Conservation (phyloP, 2,329 filamentous ascomycete genomes). For the Mycosphaerelloides madeirae region DNA sequence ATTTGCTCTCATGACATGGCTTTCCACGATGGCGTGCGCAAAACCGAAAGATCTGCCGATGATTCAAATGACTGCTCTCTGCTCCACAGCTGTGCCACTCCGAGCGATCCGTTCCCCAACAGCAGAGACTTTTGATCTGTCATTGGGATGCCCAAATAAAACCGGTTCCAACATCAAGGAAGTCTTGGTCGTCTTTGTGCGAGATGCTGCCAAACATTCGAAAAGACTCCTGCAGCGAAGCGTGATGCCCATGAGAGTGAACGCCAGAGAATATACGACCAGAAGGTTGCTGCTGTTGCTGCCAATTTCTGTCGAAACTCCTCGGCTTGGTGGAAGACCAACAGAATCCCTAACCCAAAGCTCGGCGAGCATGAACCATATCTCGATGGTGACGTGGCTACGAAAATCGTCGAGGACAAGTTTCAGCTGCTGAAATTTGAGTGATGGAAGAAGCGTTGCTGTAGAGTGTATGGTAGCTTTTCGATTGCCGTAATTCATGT, state of each 20-base stretch:
- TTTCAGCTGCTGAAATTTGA: conserved; percentile 15
- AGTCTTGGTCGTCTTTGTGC: not conserved
- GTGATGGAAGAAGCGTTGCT: too few species aligned
- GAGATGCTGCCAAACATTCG: not conserved
- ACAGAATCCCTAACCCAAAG: not conserved
- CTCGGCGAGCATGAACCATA: not conserved
- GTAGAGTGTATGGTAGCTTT: too few species aligned
- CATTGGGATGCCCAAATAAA: not conserved
- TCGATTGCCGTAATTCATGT: too few species aligned
- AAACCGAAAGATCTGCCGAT: not conserved
- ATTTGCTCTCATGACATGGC: conserved; percentile 18
- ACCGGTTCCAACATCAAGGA: too few species aligned
- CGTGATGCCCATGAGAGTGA: too few species aligned
- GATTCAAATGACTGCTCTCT: not conserved
- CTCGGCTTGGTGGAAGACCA: not conserved
- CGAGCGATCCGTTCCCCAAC: not conserved
- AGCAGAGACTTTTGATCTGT: conserved; percentile 3
- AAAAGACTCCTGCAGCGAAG: conserved; percentile 5
- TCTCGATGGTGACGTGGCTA: conserved; percentile 7
- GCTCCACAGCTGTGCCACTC: not conserved
- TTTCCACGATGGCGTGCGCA: conserved; percentile 40
- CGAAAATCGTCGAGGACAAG: conserved; percentile 1
- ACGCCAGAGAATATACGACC: not conserved
- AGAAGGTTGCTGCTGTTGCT: not conserved
- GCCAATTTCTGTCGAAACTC: not conserved